These are phyloP conservation scores for Colletotrichum sp. DNA, from an alignment of 2,329 filamentous ascomycete genomes.

Conservation along the genomic window DNA sequence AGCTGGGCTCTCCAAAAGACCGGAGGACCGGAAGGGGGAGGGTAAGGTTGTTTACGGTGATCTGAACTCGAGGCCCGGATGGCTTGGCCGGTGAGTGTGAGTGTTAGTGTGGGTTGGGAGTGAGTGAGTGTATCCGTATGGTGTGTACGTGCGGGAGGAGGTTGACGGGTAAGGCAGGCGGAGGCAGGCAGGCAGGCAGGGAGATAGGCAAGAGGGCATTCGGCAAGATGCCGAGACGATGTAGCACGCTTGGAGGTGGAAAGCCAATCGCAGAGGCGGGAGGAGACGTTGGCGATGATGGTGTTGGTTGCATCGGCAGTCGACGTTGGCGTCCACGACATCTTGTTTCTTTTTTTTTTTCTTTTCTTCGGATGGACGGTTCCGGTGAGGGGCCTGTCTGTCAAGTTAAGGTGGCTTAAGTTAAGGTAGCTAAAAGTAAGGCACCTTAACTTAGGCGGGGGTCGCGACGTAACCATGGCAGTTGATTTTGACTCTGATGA, in stretches of 20 bases:
- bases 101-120: neutral
- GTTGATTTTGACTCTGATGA: neutral
- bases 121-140: neutral
- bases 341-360: neutral
- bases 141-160: neutral
- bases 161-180: neutral
- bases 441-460: neutral
- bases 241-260: neutral
- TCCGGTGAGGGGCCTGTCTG: neutral
- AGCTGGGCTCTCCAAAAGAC: neutral
- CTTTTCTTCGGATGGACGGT: neutral
- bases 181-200: neutral
- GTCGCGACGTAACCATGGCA: neutral
- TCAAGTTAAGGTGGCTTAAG: neutral
- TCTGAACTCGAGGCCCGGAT: neutral
- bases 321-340: neutral
- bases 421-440: neutral
- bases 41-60: neutral
- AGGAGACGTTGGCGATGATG: neutral
- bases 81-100: neutral
- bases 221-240: constrained; percentile 5
- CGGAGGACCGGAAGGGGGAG: neutral
- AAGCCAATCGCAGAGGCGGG: neutral
- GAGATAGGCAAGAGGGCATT: neutral
- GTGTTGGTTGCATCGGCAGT: neutral